Evolutionary conservation across 306 rosid genomes (phyloP).

Genomic region (Quercus aquifolioides): DNA sequence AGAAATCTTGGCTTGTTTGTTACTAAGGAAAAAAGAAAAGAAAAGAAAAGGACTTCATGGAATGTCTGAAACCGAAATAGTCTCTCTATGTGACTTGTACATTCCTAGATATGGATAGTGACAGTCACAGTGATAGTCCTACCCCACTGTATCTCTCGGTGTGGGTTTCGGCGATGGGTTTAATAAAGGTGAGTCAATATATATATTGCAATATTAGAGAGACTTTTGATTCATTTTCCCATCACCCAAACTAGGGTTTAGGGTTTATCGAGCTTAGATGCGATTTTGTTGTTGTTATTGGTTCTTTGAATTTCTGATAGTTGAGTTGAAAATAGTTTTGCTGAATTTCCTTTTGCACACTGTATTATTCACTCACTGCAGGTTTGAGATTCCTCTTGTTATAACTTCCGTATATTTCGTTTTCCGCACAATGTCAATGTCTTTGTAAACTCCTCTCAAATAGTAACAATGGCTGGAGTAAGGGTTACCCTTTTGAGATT

Average conservation of each 20-base stretch:
- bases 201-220: too few species aligned
- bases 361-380: conserved; percentile 28
- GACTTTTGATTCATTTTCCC: background rate
- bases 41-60: too few species aligned
- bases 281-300: background rate
- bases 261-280: background rate
- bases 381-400: conserved; percentile 22
- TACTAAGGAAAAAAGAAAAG: too few species aligned
- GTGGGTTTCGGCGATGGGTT: too few species aligned
- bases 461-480: conserved; percentile 46
- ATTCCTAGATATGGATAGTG: too few species aligned
- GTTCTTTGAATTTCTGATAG: conserved; percentile 10
- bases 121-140: too few species aligned
- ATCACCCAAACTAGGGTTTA: background rate
- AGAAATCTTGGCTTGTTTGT: too few species aligned
- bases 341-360: background rate
- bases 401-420: background rate
- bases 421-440: conserved; percentile 13
- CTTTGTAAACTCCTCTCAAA: conserved; percentile 8
- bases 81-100: too few species aligned
- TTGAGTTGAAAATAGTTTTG: background rate
- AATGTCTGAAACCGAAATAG: too few species aligned
- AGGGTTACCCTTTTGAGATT: conserved; percentile 40
- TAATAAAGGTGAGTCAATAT: too few species aligned
- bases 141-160: too few species aligned